Base-by-base conservation (phyloP, 441 rosid species). In the Populus trichocarpa region DNA sequence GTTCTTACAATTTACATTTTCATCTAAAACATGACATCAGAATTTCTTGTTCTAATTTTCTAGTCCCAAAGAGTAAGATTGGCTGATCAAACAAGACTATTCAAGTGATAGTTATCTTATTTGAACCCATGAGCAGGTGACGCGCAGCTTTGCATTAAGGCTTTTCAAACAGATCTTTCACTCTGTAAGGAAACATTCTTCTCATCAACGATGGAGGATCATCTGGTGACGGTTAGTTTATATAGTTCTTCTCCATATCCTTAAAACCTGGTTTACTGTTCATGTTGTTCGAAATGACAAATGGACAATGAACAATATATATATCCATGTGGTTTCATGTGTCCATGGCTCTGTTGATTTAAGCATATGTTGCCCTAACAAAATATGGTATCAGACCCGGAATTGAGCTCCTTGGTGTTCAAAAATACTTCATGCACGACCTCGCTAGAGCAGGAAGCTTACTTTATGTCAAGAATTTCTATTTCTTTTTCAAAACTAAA, bases 121-220 rank as follows among this genome's bases (percentile, higher is more conserved):
- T 25, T 25, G 25, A 25, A 25, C 25, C 25, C 25, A 25, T 25
- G 25, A 25, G 25, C 25, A 25, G 25, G 25, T 25, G 25, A 25
- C 25, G 25, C 25, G 25, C 25, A 25, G 25, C 25, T 25, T 25
- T 25, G 25, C 25, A 25, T 25, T 25, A 25, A 25, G 25, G 25
- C 25, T 25, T 25, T 25, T 25, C 25, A 25, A 25, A 25, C 25
- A 25, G 25, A 25, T 25, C 84, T 92, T 77, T 81, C 95, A 42
- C 96, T 93, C 77, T 93, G 99, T 66, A 92, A 88, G 71, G 94
- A 93, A 79, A 93, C 98, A 28, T 93, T 93, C 80, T 93, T 93
- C 84, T 86, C 94, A 79, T 75, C 90, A 79, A n/a, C 86, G 79
- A 92, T 95, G 94, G 95, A 88, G 70, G 97, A 93, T 85, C 81